Evolutionary conservation across 2,329 filamentous ascomycete species (phyloP).

Genomic region (Ophiosphaerella herpotricha): DNA sequence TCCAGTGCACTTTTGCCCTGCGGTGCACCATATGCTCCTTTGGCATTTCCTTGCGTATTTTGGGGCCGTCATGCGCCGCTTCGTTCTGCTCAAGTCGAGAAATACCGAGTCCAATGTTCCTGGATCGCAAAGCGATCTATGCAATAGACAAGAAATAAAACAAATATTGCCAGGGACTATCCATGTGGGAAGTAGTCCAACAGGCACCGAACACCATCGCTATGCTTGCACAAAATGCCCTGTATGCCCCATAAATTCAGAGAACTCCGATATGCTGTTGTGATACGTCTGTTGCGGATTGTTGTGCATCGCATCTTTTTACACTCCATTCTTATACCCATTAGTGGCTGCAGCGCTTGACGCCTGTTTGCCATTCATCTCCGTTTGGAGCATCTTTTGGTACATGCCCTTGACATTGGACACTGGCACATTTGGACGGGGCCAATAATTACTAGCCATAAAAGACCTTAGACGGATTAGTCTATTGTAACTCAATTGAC

Average conservation of each 20-base stretch:
- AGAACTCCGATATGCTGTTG: constrained; percentile 26
- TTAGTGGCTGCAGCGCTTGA: constrained; percentile 26
- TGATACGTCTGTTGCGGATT: constrained; percentile 13
- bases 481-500: background rate
- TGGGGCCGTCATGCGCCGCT: constrained; percentile 20
- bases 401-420: constrained; percentile 46
- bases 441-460: constrained; percentile 46
- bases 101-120: constrained; percentile 19
- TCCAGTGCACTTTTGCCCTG: constrained; percentile 4
- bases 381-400: constrained; percentile 39
- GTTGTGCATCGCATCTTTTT: constrained; percentile 4
- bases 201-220: constrained; percentile 39
- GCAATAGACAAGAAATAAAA: constrained; percentile 21
- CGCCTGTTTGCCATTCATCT: constrained; percentile 34
- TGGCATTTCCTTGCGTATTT: constrained; percentile 20
- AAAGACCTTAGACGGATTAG: constrained; percentile 40
- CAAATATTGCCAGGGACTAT: constrained; percentile 21
- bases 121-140: constrained; percentile 14
- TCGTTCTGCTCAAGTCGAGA: constrained; percentile 12
- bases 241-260: constrained; percentile 20
- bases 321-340: constrained; percentile 30
- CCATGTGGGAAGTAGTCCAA: constrained; percentile 26
- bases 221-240: constrained; percentile 37
- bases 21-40: constrained; percentile 7
- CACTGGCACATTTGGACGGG: constrained; percentile 36